These are phyloP conservation scores for Raphanus hybrid DNA, from an alignment of 441 rosid genomes.

Conservation along the genomic window DNA sequence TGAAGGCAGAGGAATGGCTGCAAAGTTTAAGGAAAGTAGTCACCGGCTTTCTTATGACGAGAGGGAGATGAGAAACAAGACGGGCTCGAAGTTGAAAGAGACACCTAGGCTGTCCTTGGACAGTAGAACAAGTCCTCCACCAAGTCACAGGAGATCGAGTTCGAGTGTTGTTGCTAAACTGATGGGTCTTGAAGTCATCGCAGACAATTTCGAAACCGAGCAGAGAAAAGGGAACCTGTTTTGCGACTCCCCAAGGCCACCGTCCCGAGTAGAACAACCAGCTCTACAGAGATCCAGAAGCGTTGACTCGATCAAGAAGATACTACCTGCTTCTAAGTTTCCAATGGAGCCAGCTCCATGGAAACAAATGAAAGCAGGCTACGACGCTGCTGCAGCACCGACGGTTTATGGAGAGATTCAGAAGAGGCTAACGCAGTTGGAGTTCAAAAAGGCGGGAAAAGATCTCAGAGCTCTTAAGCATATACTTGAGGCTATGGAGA, in stretches of 20 bases:
- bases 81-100: conserved; percentile 68
- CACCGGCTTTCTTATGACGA: conserved; percentile 89
- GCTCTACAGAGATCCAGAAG: conserved; percentile 49
- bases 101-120: conserved; percentile 93
- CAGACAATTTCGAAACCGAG: conserved; percentile 43
- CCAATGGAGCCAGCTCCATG: conserved; percentile 83
- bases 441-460: conserved; percentile 81
- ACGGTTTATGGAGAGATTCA: conserved; percentile 83
- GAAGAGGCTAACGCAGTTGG: conserved; percentile 76
- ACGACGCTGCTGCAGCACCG: conserved; percentile 39
- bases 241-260: conserved; percentile 60
- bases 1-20: conserved; percentile 42
- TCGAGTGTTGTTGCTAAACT: conserved; percentile 86
- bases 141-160: conserved; percentile 47
- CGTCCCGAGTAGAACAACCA: conserved; percentile 47
- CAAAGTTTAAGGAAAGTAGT: conserved; percentile 53
- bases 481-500: conserved; percentile 89
- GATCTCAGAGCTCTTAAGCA: conserved; percentile 95
- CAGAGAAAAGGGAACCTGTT: conserved; percentile 47
- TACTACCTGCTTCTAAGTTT: conserved; percentile 47
- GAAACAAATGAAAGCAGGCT: conserved; percentile 55
- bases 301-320: conserved; percentile 55
- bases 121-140: conserved; percentile 61
- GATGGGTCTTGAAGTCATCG: conserved; percentile 86
- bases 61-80: conserved; percentile 58